These are phyloP conservation scores for Debaryomyces sp. DNA, from an alignment of 1,139 yeast species.

Conservation along the genomic window DNA sequence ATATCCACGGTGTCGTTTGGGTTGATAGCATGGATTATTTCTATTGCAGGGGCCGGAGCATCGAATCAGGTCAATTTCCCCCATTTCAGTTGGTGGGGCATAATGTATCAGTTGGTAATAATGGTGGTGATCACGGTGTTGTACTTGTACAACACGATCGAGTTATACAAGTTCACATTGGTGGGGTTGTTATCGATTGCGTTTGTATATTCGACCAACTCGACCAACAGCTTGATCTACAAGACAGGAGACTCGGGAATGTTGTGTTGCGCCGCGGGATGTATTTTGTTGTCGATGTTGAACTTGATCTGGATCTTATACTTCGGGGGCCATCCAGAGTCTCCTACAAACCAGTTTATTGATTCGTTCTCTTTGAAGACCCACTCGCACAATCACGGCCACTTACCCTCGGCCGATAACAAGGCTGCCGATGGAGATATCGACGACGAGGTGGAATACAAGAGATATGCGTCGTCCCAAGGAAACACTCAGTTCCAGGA, in stretches of 20 bases:
- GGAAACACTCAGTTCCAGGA: slow-evolving; percentile 34
- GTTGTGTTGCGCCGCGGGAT: slow-evolving; percentile 93
- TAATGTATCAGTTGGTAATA: slow-evolving; percentile 75
- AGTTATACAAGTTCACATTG: slow-evolving; percentile 67
- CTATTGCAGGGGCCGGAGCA: slow-evolving; percentile 84
- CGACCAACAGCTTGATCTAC: slow-evolving; percentile 80
- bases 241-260: slow-evolving; percentile 56
- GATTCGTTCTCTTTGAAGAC: slow-evolving; percentile 64
- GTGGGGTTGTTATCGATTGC: slow-evolving; percentile 65
- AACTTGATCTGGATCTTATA: slow-evolving; percentile 83
- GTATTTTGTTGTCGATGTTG: slow-evolving; percentile 77
- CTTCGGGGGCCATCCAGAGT: slow-evolving; percentile 79
- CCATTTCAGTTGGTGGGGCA: slow-evolving; percentile 95
- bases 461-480: slow-evolving; percentile 25
- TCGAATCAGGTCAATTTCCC: slow-evolving; percentile 60
- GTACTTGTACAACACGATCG: slow-evolving; percentile 69
- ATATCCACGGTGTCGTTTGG: slow-evolving; percentile 66
- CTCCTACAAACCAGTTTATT: slow-evolving; percentile 80
- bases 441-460: slow-evolving; percentile 32
- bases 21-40: slow-evolving; percentile 75
- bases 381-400: slow-evolving; percentile 32
- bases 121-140: slow-evolving; percentile 57
- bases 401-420: slow-evolving; percentile 29
- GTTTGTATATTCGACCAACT: slow-evolving; percentile 79
- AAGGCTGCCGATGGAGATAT: slow-evolving; percentile 25